Base-by-base conservation (phyloP, 345 rosid genomes). In the Jatropha curcas region DNA sequence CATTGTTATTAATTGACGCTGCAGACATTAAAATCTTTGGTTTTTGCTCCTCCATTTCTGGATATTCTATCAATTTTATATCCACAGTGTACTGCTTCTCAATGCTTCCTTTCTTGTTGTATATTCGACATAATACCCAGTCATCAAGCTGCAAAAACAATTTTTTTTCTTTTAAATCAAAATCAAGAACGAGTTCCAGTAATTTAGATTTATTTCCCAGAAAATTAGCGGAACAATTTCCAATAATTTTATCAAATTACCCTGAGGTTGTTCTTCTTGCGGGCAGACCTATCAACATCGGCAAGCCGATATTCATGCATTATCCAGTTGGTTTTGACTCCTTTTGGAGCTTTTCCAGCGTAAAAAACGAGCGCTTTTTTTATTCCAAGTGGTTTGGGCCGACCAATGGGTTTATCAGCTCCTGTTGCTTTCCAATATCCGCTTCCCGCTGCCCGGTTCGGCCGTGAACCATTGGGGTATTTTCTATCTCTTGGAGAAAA, bases 391-490 rank as follows among this genome's bases (percentile, higher is more conserved):
- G 95, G 20, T 69, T 83, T 87, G 24, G 98, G 98, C 55, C 83
- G 86, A 0, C 98, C 97, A 0, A 94, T 86, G 50, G 97, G 96
- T 80, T 94, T 94, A 69, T 93, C 98, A 7, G 93, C 93, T 5
- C 98, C 98, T 4, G 98, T 93, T 19, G 98, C 98, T 75, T 89
- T 93, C 97, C 98, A 93, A 66, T 88, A 91, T 31, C 98, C 97
- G 33, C 72, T 81, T 60, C 97, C 97, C 0, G 98, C 98, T 19
- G 98, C 92, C 79, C 98, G 81, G 78, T 91, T 91, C 22, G 98
- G 98, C 81, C 98, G 53, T 0, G 88, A 77, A 19, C 98, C 98
- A 82, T 91, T 93, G 1, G 97, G 98, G 52, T 91, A 93, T 76
- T 93, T 93, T 64, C 98, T 72, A 72, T 91, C 98, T 76, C 97